Conservation (phyloP, 2,329 filamentous ascomycete genomes). For the Leptodontidium sp. region DNA sequence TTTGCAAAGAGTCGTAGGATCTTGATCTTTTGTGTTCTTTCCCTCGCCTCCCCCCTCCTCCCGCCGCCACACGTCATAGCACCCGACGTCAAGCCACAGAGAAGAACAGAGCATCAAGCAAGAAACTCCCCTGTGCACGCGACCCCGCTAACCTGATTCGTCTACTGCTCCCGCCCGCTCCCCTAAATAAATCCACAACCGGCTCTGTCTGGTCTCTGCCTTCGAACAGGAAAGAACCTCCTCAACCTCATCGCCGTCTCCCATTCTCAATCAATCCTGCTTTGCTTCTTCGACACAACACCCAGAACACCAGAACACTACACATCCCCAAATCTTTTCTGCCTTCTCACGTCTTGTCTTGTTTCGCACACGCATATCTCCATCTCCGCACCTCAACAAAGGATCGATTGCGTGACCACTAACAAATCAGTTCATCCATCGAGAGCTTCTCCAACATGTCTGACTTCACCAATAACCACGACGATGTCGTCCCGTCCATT, state of each 20-base stretch:
- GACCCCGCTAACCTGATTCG: slow-evolving; percentile 24
- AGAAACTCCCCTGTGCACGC: slow-evolving; percentile 23
- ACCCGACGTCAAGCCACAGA: not conserved
- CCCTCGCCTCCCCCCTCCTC: not conserved
- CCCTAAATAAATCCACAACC: not conserved
- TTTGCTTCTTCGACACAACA: slow-evolving; percentile 9
- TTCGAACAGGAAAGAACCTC: not conserved
- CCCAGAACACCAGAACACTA: not conserved
- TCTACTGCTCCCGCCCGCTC: not conserved
- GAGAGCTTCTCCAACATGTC: slow-evolving; percentile 37
- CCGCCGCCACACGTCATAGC: not conserved
- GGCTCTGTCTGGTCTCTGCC: not conserved
- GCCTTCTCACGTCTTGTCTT: not conserved
- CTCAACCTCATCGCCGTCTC: slow-evolving; percentile 15
- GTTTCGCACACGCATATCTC: not conserved
- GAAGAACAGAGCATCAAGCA: too few relatives aligned
- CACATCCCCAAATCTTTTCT: not conserved
- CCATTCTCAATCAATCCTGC: slow-evolving; percentile 8
- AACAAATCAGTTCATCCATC: slow-evolving; percentile 23
- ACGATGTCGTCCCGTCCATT: slow-evolving; percentile 39
- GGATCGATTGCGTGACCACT: not conserved
- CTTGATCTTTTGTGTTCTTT: too few relatives aligned
- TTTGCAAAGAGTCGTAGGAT: too few relatives aligned
- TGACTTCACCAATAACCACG: slow-evolving; percentile 33
- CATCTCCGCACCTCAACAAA: slow-evolving; percentile 18